Conservation (phyloP, 768 basidiomycete species). For the Russula abietina region DNA sequence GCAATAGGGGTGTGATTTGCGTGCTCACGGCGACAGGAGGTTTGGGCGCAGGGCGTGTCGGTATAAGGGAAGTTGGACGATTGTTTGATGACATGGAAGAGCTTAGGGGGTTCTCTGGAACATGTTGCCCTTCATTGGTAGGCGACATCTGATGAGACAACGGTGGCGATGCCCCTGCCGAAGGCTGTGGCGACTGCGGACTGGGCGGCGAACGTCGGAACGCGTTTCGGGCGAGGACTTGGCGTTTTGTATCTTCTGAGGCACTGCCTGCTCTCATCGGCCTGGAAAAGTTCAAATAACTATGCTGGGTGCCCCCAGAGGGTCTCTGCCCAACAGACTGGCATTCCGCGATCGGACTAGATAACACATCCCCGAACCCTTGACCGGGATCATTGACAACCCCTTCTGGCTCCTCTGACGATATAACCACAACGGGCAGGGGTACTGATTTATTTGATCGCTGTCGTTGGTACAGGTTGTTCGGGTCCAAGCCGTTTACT, state of each 20-base stretch:
- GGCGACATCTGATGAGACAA: background rate
- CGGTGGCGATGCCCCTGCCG: conserved; percentile 8
- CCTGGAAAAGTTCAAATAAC: conserved; percentile 56
- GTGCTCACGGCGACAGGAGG: conserved; percentile 19
- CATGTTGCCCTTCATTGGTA: conserved; percentile 13
- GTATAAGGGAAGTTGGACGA: conserved; percentile 3
- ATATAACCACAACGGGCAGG: conserved; percentile 52
- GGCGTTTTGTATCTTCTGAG: conserved; percentile 37
- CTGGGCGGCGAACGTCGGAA: conserved; percentile 27
- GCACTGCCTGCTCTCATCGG: conserved; percentile 46
- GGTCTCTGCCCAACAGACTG: conserved; percentile 35
- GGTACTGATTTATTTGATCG: conserved; percentile 21
- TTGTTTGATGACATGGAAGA: background rate
- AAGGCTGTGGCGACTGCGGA: conserved; percentile 10
- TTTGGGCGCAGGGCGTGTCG: background rate
- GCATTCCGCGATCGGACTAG: conserved; percentile 27
- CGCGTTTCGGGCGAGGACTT: conserved; percentile 55
- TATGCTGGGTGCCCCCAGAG: conserved; percentile 35
- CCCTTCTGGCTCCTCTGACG: conserved; percentile 33
- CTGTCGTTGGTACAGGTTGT: conserved; percentile 19
- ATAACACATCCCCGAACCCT: conserved; percentile 13
- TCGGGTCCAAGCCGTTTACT: conserved; percentile 19
- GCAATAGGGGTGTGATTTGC: conserved; percentile 7
- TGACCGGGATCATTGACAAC: background rate
- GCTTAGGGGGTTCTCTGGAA: background rate